A percentile compares a stretch with the other conserved stretches of the same genome.
These are phyloP conservation scores for Linanthus parryae DNA, from an alignment of 148 eudicot species.

Conservation along the genomic window DNA sequence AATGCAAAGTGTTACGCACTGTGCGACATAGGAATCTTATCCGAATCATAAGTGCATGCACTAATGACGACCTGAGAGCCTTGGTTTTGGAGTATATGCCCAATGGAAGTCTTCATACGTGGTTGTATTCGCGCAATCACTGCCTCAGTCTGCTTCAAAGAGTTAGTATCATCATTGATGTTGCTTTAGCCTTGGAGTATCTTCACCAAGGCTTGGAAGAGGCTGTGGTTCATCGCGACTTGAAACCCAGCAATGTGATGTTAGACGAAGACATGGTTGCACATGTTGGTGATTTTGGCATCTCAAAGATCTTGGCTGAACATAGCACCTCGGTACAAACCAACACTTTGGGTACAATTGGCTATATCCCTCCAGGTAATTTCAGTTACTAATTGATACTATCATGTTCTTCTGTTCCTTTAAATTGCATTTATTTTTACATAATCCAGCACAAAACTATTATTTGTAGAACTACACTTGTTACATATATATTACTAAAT, in stretches of 20 bases:
- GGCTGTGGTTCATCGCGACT: not conserved
- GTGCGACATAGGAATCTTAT: conserved; percentile 1
- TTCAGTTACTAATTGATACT: too few relatives aligned
- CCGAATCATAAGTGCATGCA: not conserved
- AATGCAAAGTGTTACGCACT: not conserved
- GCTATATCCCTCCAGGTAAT: conserved; percentile 5
- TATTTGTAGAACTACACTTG: not conserved
- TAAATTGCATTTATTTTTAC: not conserved
- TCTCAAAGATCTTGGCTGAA: not conserved
- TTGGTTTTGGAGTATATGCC: conserved; percentile 1
- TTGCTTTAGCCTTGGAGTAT: not conserved
- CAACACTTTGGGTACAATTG: not conserved
- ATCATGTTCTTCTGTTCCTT: not conserved
- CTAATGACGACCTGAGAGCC: not conserved
- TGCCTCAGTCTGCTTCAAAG: not conserved
- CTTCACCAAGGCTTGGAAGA: not conserved
- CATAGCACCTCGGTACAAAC: not conserved
- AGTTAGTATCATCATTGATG: not conserved
- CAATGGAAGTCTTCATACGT: conserved; percentile 2
- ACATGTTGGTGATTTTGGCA: conserved; percentile 5
- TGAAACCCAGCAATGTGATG: too few relatives aligned
- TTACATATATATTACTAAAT: not conserved
- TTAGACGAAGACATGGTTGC: conserved; percentile 3
- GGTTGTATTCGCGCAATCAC: not conserved
- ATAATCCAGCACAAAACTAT: not conserved